phyloP scores from a whole-genome alignment of 192 early-diverging fungal genomes.

The Geranomyces variabilis region DNA sequence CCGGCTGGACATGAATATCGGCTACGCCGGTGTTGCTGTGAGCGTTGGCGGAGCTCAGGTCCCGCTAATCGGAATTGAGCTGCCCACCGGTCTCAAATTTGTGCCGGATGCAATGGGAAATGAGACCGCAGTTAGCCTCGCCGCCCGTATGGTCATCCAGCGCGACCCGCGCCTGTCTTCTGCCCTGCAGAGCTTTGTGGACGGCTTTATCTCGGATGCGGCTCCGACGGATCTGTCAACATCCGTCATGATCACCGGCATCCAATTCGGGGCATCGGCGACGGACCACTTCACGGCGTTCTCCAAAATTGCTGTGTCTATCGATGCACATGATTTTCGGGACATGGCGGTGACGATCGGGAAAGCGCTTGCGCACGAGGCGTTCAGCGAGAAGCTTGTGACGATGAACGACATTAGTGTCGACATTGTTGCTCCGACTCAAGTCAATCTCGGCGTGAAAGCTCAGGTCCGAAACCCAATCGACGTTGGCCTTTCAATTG shows the following conservation, averaged over 20 bases:
- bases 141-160: background rate
- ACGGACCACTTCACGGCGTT: background rate
- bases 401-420: background rate
- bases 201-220: background rate
- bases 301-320: slow-evolving; percentile 3
- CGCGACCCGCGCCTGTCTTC: background rate
- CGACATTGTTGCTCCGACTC: background rate
- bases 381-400: background rate
- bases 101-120: background rate
- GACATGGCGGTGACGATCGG: slow-evolving; percentile 1
- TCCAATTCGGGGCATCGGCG: background rate
- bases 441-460: background rate
- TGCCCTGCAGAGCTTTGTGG: background rate
- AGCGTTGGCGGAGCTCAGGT: background rate
- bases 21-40: background rate
- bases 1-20: background rate
- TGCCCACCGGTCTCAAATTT: slow-evolving; percentile 5
- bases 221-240: slow-evolving; percentile 2
- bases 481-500: background rate
- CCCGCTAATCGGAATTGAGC: background rate
- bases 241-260: background rate
- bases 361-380: background rate
- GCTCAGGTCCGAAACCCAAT: background rate
- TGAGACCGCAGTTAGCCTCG: background rate
- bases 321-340: background rate